phyloP scores from a whole-genome alignment of 2,329 filamentous ascomycete species.

The Calonectria hawksworthii region DNA sequence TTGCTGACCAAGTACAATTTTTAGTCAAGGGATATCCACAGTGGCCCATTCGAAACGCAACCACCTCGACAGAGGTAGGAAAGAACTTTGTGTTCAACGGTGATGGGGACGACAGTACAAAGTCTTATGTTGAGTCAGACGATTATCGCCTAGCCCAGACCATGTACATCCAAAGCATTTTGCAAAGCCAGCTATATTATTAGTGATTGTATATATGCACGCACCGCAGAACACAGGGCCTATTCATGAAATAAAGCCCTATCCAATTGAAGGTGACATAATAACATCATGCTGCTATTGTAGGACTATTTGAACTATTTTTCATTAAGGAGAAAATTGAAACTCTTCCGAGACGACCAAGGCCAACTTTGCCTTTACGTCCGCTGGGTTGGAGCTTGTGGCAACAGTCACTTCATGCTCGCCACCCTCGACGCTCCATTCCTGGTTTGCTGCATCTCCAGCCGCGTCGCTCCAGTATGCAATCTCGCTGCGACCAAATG shows the following conservation, averaged over 20 bases:
- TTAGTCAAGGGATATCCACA: constrained; percentile 1
- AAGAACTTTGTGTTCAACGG: constrained; percentile 6
- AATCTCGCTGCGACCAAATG: neutral
- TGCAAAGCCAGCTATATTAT: constrained; percentile 10
- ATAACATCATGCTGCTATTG: neutral
- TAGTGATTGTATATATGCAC: neutral
- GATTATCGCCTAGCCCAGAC: constrained; percentile 11
- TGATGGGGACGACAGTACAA: neutral
- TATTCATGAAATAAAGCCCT: neutral
- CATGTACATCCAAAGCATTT: constrained; percentile 1
- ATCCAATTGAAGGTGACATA: neutral
- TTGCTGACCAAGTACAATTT: neutral
- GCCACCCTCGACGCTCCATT: neutral
- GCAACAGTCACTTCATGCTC: neutral
- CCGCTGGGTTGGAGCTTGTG: neutral
- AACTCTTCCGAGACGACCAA: neutral
- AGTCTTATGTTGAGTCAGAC: constrained; percentile 2
- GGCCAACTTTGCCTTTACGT: neutral
- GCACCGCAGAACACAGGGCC: neutral
- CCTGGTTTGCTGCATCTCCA: neutral
- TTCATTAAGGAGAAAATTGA: neutral
- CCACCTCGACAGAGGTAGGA: neutral
- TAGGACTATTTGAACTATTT: neutral
- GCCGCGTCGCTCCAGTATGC: constrained; percentile 15
- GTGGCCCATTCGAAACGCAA: neutral